Evolutionary conservation across 148 eudicot genomes (phyloP).

Genomic region (Mesembryanthemum crystallinum): DNA sequence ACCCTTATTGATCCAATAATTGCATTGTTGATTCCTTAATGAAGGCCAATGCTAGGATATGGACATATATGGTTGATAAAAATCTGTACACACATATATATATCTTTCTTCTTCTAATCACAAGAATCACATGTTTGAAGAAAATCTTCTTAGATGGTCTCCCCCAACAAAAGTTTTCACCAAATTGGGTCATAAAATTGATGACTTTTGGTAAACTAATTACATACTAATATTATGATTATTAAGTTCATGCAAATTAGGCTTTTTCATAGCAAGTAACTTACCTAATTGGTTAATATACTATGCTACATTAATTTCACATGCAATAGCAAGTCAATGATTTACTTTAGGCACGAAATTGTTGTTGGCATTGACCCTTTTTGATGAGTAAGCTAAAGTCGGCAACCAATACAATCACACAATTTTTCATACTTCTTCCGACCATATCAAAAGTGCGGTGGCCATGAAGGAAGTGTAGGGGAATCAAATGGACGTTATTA

Average conservation of each 20-base stretch:
- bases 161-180: neutral
- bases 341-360: neutral
- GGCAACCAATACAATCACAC: neutral
- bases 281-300: constrained; percentile 19
- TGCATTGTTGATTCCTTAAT: constrained; percentile 21
- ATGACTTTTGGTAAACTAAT: neutral
- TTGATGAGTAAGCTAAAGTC: neutral
- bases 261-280: constrained; percentile 8
- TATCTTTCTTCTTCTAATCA: neutral
- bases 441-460: no score
- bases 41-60: constrained; percentile 19
- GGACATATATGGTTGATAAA: constrained; percentile 10
- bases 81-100: constrained; percentile 7
- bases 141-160: no score
- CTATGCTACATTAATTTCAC: neutral
- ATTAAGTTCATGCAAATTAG: constrained; percentile 5
- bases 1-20: constrained; percentile 16
- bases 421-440: neutral
- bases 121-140: constrained; percentile 22
- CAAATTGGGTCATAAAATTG: constrained; percentile 3
- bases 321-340: neutral
- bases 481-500: no score
- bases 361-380: neutral
- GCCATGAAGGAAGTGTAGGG: no score
- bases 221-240: neutral